phyloP scores from a whole-genome alignment of 2,329 filamentous ascomycete species.

The Epichloe uncinata region DNA sequence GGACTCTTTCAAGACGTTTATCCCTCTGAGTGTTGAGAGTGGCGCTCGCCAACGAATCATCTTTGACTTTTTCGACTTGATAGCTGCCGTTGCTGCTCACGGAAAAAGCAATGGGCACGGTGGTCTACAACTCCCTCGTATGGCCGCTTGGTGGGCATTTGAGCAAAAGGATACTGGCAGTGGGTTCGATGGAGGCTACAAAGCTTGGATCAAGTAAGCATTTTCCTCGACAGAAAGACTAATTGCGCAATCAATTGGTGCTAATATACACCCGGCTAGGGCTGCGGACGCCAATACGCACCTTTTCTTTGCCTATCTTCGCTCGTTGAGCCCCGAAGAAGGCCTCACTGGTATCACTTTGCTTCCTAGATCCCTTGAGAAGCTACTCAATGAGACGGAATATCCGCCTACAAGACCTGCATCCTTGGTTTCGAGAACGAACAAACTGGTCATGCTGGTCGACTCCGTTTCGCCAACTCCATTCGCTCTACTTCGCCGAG shows the following conservation, averaged over 20 bases:
- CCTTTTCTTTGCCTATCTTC: constrained; percentile 92
- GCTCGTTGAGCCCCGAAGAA: constrained; percentile 75
- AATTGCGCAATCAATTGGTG: background rate
- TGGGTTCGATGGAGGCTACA: constrained; percentile 91
- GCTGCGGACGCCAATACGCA: constrained; percentile 94
- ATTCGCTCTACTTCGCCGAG: constrained; percentile 77
- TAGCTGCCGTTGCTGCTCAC: constrained; percentile 82
- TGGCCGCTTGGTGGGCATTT: constrained; percentile 98
- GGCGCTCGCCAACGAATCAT: constrained; percentile 78
- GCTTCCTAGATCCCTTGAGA: constrained; percentile 81
- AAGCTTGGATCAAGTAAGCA: constrained; percentile 57
- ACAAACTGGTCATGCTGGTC: constrained; percentile 93
- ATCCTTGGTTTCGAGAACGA: constrained; percentile 66
- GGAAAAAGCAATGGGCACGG: constrained; percentile 88
- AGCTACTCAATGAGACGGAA: constrained; percentile 80
- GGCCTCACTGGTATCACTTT: constrained; percentile 67
- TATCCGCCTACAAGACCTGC: constrained; percentile 75
- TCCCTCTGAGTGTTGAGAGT: constrained; percentile 84
- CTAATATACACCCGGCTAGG: constrained; percentile 28
- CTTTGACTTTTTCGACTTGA: constrained; percentile 89
- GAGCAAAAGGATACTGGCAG: constrained; percentile 76
- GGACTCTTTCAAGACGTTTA: constrained; percentile 92
- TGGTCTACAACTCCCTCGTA: constrained; percentile 83
- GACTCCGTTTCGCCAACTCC: constrained; percentile 89
- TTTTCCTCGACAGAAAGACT: background rate